Evolutionary conservation across 345 rosid species (phyloP).

Genomic region (Arabidopsis thaliana): DNA sequence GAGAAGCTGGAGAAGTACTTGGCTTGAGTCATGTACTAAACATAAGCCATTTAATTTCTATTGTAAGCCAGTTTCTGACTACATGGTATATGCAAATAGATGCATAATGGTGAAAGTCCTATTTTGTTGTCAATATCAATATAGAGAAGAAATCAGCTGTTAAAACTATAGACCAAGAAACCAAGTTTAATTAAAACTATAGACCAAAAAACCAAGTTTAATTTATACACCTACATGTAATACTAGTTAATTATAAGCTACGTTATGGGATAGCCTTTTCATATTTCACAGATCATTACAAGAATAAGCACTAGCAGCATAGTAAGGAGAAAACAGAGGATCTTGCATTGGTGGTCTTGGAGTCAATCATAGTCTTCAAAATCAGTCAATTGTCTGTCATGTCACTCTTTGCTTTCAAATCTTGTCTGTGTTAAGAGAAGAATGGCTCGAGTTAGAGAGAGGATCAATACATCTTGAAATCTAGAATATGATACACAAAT

Average conservation of each 20-base stretch:
- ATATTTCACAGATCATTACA: conserved; percentile 1
- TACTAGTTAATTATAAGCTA: background rate
- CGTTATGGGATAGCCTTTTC: background rate
- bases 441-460: background rate
- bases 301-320: background rate
- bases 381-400: conserved; percentile 36
- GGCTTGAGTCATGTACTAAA: conserved; percentile 57
- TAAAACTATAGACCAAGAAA: conserved; percentile 2
- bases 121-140: conserved; percentile 33
- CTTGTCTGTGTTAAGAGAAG: conserved; percentile 50
- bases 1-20: conserved; percentile 92
- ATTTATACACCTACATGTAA: conserved; percentile 19
- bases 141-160: conserved; percentile 20
- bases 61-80: conserved; percentile 36
- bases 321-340: conserved; percentile 9
- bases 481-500: background rate
- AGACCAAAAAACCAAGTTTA: conserved; percentile 10
- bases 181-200: background rate
- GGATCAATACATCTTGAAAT: background rate
- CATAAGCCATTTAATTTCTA: conserved; percentile 21
- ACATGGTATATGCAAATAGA: conserved; percentile 23
- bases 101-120: conserved; percentile 30
- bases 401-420: conserved; percentile 27
- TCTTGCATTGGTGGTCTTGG: conserved; percentile 3
- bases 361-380: conserved; percentile 32